phyloP scores from a whole-genome alignment of 129 eudicot genomes.

The Arctium lappa region DNA sequence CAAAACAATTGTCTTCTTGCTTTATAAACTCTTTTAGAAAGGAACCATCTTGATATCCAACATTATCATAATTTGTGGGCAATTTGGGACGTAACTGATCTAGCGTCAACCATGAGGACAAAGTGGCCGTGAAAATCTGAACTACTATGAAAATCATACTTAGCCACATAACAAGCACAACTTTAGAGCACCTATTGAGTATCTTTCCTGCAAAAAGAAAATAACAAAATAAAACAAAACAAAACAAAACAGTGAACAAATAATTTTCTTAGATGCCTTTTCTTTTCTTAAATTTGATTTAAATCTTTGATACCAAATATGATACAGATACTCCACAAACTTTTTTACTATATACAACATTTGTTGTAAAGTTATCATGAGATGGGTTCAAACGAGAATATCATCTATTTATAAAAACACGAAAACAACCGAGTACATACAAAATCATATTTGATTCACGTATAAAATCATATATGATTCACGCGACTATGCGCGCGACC shows the following conservation, averaged over 20 bases:
- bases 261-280: background rate
- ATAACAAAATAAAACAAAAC: too few species aligned
- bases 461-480: too few species aligned
- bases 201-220: constrained; percentile 16
- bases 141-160: constrained; percentile 24
- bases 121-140: constrained; percentile 24
- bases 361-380: too few species aligned
- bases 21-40: constrained; percentile 1
- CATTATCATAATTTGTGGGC: constrained; percentile 10
- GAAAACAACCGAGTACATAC: too few species aligned
- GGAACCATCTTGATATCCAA: constrained; percentile 11
- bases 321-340: too few species aligned
- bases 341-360: too few species aligned
- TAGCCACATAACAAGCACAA: constrained; percentile 21
- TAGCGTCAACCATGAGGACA: constrained; percentile 28
- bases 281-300: background rate
- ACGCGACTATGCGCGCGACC: too few species aligned
- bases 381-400: too few species aligned
- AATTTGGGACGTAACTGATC: constrained; percentile 23
- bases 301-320: too few species aligned
- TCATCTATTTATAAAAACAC: too few species aligned
- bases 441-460: too few species aligned
- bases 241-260: background rate
- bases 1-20: background rate
- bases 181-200: constrained; percentile 21